phyloP scores from a whole-genome alignment of 441 rosid species.

The Gossypium davidsonii region DNA sequence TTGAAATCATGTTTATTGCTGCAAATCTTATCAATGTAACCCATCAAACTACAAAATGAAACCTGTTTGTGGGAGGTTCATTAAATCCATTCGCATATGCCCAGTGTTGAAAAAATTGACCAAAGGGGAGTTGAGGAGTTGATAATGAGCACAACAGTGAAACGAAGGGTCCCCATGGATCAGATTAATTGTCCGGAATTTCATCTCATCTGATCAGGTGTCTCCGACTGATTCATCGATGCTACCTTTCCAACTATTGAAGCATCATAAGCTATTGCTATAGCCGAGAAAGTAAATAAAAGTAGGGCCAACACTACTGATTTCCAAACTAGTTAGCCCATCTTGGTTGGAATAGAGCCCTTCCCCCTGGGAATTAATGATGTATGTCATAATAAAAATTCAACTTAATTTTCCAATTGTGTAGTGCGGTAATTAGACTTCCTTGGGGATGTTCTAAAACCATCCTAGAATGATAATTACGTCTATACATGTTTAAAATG shows the following conservation, averaged over 20 bases:
- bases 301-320: constrained; percentile 11
- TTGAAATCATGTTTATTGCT: background rate
- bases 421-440: background rate
- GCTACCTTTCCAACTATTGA: constrained; percentile 19
- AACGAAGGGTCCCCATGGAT: constrained; percentile 2
- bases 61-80: background rate
- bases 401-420: background rate
- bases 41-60: background rate
- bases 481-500: background rate
- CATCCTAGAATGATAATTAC: background rate
- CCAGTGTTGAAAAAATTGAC: too few relatives aligned
- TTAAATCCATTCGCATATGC: background rate
- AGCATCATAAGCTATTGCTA: constrained; percentile 17
- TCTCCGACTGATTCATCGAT: constrained; percentile 29
- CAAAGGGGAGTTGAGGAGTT: background rate
- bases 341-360: constrained; percentile 18
- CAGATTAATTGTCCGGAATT: constrained; percentile 18
- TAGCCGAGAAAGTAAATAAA: background rate
- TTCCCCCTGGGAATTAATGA: background rate
- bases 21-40: background rate
- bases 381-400: background rate
- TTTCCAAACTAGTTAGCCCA: constrained; percentile 12
- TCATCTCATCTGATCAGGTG: constrained; percentile 21
- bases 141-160: background rate
- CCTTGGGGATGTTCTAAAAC: background rate